phyloP scores from a whole-genome alignment of 2,329 filamentous ascomycete genomes.

The Hirsutella minnesotensis region DNA sequence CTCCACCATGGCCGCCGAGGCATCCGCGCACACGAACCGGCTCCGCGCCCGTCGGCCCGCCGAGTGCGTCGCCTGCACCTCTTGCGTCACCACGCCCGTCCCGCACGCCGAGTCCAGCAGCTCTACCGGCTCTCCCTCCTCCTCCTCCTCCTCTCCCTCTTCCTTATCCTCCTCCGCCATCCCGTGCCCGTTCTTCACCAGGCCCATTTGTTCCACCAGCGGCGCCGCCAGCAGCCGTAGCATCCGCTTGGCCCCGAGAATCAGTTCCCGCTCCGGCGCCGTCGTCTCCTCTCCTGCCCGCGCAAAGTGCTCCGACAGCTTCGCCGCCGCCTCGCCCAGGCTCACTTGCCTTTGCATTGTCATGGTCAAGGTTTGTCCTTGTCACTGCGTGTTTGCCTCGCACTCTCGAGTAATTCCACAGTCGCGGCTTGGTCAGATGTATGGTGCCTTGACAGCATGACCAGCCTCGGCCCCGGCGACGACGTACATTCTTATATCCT shows the following conservation, averaged over 20 bases:
- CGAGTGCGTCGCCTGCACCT: constrained; percentile 27
- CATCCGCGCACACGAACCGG: constrained; percentile 37
- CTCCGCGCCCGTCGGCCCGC: constrained; percentile 26
- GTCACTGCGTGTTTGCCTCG: too few relatives aligned
- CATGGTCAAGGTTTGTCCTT: too few relatives aligned
- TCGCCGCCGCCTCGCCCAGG: constrained; percentile 1
- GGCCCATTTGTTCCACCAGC: constrained; percentile 14
- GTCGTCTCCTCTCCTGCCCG: background rate
- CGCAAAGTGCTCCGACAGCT: constrained; percentile 5
- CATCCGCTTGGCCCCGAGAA: constrained; percentile 7
- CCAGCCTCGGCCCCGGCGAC: too few relatives aligned
- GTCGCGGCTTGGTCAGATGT: too few relatives aligned
- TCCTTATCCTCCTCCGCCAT: too few relatives aligned
- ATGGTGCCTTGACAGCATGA: too few relatives aligned
- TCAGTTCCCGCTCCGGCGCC: constrained; percentile 3
- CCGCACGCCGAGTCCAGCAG: constrained; percentile 44
- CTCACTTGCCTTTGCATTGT: background rate
- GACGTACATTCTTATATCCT: too few relatives aligned
- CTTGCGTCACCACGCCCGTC: constrained; percentile 33
- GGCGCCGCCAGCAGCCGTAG: constrained; percentile 9
- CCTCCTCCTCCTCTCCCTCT: too few relatives aligned
- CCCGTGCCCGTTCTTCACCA: constrained; percentile 2
- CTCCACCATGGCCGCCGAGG: constrained; percentile 28
- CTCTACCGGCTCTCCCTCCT: constrained; percentile 16
- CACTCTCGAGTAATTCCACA: too few relatives aligned